A percentile compares a stretch with the other conserved stretches of the same genome.
phyloP scores from a whole-genome alignment of 352 stramenopile species.

The Globisporangium nagaii region DNA sequence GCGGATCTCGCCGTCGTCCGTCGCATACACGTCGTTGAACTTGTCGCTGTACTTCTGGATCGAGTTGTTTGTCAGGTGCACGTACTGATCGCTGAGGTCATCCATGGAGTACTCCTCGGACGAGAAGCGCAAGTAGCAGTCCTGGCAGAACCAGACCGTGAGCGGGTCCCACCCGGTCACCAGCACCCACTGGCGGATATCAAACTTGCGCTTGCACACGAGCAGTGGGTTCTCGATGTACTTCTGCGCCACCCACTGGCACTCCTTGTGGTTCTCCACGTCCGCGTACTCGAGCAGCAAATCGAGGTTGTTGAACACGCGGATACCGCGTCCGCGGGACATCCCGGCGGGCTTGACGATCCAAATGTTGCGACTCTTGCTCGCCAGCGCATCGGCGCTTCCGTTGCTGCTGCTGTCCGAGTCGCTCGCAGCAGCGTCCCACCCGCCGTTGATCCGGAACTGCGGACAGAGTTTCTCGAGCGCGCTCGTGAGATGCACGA shows the following conservation, averaged over 20 bases:
- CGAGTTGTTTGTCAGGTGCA: conserved; percentile 93
- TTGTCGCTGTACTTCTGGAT: conserved; percentile 91
- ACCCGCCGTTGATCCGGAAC: conserved; percentile 67
- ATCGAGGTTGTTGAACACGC: conserved; percentile 81
- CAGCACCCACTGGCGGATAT: conserved; percentile 92
- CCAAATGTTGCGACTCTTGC: conserved; percentile 82
- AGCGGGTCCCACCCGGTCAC: conserved; percentile 92
- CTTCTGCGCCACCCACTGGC: conserved; percentile 84
- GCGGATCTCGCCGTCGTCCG: conserved; percentile 50
- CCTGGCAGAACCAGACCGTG: conserved; percentile 90
- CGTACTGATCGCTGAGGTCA: conserved; percentile 83
- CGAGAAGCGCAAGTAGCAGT: conserved; percentile 91
- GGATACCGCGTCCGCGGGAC: conserved; percentile 83
- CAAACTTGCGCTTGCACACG: conserved; percentile 88
- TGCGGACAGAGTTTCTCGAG: conserved; percentile 53
- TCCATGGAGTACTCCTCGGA: conserved; percentile 78
- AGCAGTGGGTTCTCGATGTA: conserved; percentile 88
- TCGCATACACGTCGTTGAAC: conserved; percentile 77
- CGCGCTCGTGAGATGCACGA: conserved; percentile 22
- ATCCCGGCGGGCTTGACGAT: conserved; percentile 91
- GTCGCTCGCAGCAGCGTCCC: conserved; percentile 14
- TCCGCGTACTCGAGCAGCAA: conserved; percentile 79
- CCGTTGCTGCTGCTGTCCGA: not conserved
- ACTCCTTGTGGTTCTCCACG: conserved; percentile 85
- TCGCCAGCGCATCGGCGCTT: conserved; percentile 2